Conservation (phyloP, 805 yeast species). For the Candida palmyrensis region DNA sequence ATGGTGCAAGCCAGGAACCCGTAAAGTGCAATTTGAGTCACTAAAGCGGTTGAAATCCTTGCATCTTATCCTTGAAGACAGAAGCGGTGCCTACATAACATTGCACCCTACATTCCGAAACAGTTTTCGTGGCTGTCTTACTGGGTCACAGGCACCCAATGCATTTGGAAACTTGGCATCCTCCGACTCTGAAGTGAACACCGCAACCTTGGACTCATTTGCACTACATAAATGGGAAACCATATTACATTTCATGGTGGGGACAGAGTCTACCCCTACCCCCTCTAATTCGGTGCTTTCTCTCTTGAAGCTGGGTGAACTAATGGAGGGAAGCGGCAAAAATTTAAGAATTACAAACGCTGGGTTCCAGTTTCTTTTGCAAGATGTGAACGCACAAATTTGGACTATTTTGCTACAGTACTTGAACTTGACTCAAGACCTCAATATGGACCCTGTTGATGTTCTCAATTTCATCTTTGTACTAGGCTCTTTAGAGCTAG, state of each 20-base stretch:
- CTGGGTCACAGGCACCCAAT: conserved; percentile 64
- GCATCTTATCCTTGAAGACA: conserved; percentile 66
- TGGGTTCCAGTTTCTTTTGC: conserved; percentile 91
- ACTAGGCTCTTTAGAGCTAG: conserved; percentile 88
- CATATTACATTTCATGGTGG: conserved; percentile 95
- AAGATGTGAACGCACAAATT: conserved; percentile 88
- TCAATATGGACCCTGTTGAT: conserved; percentile 94
- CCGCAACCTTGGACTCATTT: conserved; percentile 68
- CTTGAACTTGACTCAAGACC: conserved; percentile 73
- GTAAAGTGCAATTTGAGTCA: conserved; percentile 66
- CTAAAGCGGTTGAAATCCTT: conserved; percentile 69
- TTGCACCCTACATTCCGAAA: conserved; percentile 70
- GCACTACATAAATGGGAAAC: conserved; percentile 92
- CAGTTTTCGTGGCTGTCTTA: conserved; percentile 75
- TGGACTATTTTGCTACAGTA: conserved; percentile 91
- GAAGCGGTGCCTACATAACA: conserved; percentile 41
- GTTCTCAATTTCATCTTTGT: conserved; percentile 90
- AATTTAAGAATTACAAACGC: conserved; percentile 72
- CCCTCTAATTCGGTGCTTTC: conserved; percentile 83
- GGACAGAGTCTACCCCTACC: conserved; percentile 63
- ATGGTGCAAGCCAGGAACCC: conserved; percentile 66
- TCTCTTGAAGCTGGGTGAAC: conserved; percentile 70
- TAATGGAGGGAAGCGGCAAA: conserved; percentile 66
- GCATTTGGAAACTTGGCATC: conserved; percentile 71
- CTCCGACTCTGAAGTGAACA: conserved; percentile 13